Evolutionary conservation across 306 rosid species (phyloP).

Genomic region (Delonix regia): DNA sequence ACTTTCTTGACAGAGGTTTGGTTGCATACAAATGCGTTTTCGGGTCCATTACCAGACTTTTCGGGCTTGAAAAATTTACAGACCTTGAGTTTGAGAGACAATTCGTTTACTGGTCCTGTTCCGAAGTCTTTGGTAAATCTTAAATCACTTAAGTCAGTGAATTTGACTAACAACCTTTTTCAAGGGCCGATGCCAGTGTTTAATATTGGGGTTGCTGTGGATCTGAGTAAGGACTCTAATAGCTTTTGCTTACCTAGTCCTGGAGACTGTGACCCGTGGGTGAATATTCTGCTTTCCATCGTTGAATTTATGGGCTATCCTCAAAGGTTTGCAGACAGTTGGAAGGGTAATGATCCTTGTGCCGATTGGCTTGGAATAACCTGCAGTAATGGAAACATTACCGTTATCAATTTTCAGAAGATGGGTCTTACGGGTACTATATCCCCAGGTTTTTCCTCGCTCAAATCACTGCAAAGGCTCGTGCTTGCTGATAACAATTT

Average conservation of each 20-base stretch:
- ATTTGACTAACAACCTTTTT: constrained; percentile 64
- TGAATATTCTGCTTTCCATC: constrained; percentile 49
- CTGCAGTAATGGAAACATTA: constrained; percentile 52
- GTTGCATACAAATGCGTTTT: constrained; percentile 60
- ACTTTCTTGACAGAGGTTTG: constrained; percentile 60
- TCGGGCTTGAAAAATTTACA: constrained; percentile 48
- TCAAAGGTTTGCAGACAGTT: constrained; percentile 51
- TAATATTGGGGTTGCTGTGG: neutral
- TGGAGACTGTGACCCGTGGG: constrained; percentile 51
- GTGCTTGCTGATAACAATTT: constrained; percentile 62
- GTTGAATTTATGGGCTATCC: constrained; percentile 57
- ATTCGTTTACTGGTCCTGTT: constrained; percentile 63
- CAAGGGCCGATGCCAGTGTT: constrained; percentile 64
- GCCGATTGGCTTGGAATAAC: constrained; percentile 60
- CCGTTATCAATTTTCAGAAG: constrained; percentile 60
- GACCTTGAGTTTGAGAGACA: constrained; percentile 65
- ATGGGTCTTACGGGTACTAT: constrained; percentile 63
- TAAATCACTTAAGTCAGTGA: constrained; percentile 47
- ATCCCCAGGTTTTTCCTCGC: constrained; percentile 48
- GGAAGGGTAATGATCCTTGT: constrained; percentile 69
- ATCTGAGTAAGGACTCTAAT: constrained; percentile 46
- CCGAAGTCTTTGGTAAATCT: constrained; percentile 50
- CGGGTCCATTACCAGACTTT: constrained; percentile 63
- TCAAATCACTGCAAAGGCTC: constrained; percentile 52
- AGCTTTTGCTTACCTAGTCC: constrained; percentile 57